Percentiles rank a stretch among this genome's conserved stretches.
phyloP scores from a whole-genome alignment of 1,139 yeast species.

The Lodderomyces beijingensis region DNA sequence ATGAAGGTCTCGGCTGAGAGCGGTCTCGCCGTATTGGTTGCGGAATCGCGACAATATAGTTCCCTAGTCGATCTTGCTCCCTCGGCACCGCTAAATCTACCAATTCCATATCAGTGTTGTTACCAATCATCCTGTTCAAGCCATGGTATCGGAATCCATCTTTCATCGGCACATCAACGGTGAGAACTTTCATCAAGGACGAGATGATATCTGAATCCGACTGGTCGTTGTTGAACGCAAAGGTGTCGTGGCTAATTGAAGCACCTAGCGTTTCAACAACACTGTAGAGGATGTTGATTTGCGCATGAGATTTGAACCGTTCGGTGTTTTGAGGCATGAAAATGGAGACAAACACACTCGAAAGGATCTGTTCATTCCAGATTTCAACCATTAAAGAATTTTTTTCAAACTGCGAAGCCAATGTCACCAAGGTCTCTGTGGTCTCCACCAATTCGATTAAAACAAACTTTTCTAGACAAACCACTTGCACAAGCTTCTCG shows the following conservation, averaged over 20 bases:
- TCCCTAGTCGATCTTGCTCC: conserved; percentile 21
- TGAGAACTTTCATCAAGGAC: conserved; percentile 36
- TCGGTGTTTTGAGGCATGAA: conserved; percentile 40
- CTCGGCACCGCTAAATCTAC: conserved; percentile 31
- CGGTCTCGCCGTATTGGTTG: conserved; percentile 25
- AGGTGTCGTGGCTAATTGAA: conserved; percentile 32
- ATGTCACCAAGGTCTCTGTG: conserved; percentile 37
- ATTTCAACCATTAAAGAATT: neutral
- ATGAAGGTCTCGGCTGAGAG: too few species aligned
- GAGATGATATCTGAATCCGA: conserved; percentile 23
- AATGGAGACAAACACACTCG: conserved; percentile 21
- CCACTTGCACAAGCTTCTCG: conserved; percentile 32
- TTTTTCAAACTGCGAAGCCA: conserved; percentile 25
- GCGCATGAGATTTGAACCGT: conserved; percentile 32
- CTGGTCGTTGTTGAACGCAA: conserved; percentile 20
- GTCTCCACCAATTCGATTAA: conserved; percentile 52
- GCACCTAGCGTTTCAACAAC: conserved; percentile 39
- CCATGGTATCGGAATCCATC: conserved; percentile 47
- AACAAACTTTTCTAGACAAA: conserved; percentile 46
- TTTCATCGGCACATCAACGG: conserved; percentile 38
- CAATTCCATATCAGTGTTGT: conserved; percentile 37
- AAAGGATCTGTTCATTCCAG: conserved; percentile 16
- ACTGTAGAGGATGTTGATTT: conserved; percentile 35
- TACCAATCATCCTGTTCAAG: conserved; percentile 50
- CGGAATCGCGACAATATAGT: conserved; percentile 26